Evolutionary conservation across 768 basidiomycete genomes (phyloP), one percentile per base, ranked within the genome.

Genomic region (Kwoniella shandongensis): DNA sequence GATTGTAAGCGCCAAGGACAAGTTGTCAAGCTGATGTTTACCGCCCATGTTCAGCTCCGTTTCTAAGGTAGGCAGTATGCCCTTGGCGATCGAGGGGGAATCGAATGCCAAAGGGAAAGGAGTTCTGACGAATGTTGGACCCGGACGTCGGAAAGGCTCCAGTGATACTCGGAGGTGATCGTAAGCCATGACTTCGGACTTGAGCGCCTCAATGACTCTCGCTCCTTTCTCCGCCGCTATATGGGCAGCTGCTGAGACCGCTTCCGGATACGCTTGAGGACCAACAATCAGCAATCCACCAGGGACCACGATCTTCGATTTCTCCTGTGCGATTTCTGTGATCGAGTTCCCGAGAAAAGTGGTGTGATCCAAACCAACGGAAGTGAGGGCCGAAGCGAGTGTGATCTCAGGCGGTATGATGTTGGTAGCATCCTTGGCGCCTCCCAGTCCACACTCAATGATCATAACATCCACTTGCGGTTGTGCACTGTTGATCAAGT

Each of bases 381-480:
- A 78, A 0, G 92, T 90, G 25, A 98, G 79, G 29, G 85, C 88
- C n/a, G 88, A 89, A 1, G 86, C 84, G 29, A 91, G 76, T 39
- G 93, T 82, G 48, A 79, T 79, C 0, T 82, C 79, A 42, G 86
- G 83, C 1, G 88, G 83, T 18, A 98, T 83, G 51, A 88, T 82
- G 72, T 99, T 99, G 2, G 96, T 99, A 18, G 96, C 94, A 73
- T 98, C 96, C 47, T 87, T 77, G 2, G 84, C 81, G 4, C 96
- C 96, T 0, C 96, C 96, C 87, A 99, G 86, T 0, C 96, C 94
- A 10, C 91, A 93, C 78, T 99, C 94, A 41, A 96, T 76, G 10
- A 98, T 84, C 20, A 86, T 87, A 36, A 97, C 68, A 63, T 97
- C 93, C 5, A 93, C 48, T 18, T 63, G 46, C 5, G 70, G 65